Evolutionary conservation across 2,329 filamentous ascomycete species (phyloP).

Genomic region (Bertia moriformis): DNA sequence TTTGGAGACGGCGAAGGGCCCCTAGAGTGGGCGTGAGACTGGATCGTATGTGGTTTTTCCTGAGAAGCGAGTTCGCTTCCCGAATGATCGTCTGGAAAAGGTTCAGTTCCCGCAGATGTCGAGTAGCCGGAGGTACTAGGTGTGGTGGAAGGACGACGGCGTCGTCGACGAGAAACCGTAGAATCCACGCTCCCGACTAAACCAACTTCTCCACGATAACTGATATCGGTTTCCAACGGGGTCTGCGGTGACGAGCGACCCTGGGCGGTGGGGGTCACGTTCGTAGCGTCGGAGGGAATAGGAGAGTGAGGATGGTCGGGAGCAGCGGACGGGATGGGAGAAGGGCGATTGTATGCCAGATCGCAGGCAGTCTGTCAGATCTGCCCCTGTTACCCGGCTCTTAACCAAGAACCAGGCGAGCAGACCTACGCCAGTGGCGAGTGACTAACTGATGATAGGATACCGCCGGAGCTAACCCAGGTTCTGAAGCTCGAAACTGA

Average conservation of each 20-base stretch:
- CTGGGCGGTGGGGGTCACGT: neutral
- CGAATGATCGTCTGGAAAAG: neutral
- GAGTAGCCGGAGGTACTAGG: neutral
- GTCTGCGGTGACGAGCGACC: neutral
- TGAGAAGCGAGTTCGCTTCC: neutral
- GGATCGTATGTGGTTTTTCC: neutral
- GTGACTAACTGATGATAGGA: no score
- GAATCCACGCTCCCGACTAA: no score
- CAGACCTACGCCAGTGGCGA: neutral
- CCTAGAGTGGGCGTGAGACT: neutral
- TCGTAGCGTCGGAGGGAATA: neutral
- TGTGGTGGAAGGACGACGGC: neutral
- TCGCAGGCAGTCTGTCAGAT: neutral
- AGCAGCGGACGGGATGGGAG: neutral
- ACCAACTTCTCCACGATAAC: no score
- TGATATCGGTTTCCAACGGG: no score
- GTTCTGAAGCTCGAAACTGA: no score
- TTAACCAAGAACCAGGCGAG: neutral
- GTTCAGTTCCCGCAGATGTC: neutral
- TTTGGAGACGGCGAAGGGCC: neutral
- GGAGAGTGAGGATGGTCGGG: neutral
- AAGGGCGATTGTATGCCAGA: neutral
- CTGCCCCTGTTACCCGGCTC: conserved; percentile 1
- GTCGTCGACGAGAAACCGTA: no score
- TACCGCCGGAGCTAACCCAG: no score